phyloP scores from a whole-genome alignment of 2,329 filamentous ascomycete genomes.

The Ceratocystis eucalypticola region DNA sequence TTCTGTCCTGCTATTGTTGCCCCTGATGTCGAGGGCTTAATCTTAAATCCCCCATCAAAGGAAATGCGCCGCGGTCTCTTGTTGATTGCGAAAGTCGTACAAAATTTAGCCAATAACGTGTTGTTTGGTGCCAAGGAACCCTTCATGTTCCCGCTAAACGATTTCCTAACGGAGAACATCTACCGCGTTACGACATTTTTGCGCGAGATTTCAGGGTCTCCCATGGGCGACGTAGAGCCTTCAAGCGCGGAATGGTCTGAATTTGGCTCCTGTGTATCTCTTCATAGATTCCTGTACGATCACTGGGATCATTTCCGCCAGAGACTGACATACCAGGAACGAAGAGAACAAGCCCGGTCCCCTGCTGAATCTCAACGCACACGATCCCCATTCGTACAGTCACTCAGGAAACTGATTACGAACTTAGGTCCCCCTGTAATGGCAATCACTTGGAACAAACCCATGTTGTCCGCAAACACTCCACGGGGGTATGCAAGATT shows the following conservation, averaged over 20 bases:
- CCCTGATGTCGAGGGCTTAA: conserved; percentile 53
- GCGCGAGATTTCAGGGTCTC: conserved; percentile 49
- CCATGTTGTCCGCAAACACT: conserved; percentile 48
- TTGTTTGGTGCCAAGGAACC: conserved; percentile 58
- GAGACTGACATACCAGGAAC: conserved; percentile 46
- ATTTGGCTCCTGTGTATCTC: conserved; percentile 55
- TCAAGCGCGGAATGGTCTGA: conserved; percentile 43
- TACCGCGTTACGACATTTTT: conserved; percentile 54
- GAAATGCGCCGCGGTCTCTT: conserved; percentile 55
- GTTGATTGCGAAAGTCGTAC: conserved; percentile 57
- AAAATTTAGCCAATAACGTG: conserved; percentile 59
- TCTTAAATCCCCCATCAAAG: conserved; percentile 46
- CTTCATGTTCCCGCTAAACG: conserved; percentile 58
- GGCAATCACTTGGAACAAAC: conserved; percentile 56
- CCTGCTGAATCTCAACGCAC: conserved; percentile 40
- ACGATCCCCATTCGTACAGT: conserved; percentile 45
- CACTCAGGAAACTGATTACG: conserved; percentile 47
- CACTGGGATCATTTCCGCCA: conserved; percentile 58
- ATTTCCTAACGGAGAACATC: conserved; percentile 55
- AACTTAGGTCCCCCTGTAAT: conserved; percentile 54
- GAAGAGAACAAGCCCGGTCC: conserved; percentile 42
- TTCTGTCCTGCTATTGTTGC: conserved; percentile 61
- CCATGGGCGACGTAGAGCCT: conserved; percentile 32
- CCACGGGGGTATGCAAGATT: conserved; percentile 54
- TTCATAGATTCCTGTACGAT: conserved; percentile 57